These are phyloP conservation scores for Claviceps purpurea DNA, from an alignment of 2,329 filamentous ascomycete species.

Conservation along the genomic window DNA sequence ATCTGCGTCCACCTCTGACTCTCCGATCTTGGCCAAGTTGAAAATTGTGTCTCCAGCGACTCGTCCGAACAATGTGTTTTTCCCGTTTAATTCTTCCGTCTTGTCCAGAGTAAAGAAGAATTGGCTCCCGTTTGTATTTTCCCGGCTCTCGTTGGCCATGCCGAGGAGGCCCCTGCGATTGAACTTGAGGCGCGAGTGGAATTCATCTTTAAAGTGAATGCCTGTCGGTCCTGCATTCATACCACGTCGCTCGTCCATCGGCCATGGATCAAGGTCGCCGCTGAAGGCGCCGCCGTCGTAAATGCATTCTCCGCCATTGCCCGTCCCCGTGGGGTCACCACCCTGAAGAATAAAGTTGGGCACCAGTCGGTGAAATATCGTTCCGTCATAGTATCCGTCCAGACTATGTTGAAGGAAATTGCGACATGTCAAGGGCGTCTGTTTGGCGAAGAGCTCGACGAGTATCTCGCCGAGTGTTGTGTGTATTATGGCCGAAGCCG, in stretches of 20 bases:
- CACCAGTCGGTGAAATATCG: slow-evolving; percentile 85
- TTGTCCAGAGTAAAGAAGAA: slow-evolving; percentile 92
- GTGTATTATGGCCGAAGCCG: slow-evolving; percentile 79
- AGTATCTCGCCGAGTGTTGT: slow-evolving; percentile 82
- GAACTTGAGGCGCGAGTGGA: slow-evolving; percentile 85
- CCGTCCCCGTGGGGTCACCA: slow-evolving; percentile 86
- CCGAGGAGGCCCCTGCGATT: slow-evolving; percentile 79
- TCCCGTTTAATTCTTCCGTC: slow-evolving; percentile 70
- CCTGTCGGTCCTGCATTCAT: slow-evolving; percentile 46
- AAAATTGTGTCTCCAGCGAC: slow-evolving; percentile 92
- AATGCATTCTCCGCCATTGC: slow-evolving; percentile 82
- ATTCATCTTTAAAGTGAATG: slow-evolving; percentile 64
- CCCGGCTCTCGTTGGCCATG: slow-evolving; percentile 82
- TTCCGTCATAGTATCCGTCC: slow-evolving; percentile 89
- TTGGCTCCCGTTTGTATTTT: slow-evolving; percentile 80
- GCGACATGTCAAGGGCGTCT: slow-evolving; percentile 78
- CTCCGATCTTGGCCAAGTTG: slow-evolving; percentile 86
- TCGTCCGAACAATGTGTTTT: slow-evolving; percentile 88
- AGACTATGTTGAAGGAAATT: slow-evolving; percentile 94
- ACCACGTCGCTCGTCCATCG: slow-evolving; percentile 51
- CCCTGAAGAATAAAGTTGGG: slow-evolving; percentile 90
- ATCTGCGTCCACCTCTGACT: slow-evolving; percentile 66
- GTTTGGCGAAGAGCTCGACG: slow-evolving; percentile 88
- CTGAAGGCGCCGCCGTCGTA: slow-evolving; percentile 72
- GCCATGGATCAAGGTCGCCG: slow-evolving; percentile 59